Evolutionary conservation across 306 rosid species (phyloP), one percentile per base, ranked within the genome.

Genomic region (Corylus americana): DNA sequence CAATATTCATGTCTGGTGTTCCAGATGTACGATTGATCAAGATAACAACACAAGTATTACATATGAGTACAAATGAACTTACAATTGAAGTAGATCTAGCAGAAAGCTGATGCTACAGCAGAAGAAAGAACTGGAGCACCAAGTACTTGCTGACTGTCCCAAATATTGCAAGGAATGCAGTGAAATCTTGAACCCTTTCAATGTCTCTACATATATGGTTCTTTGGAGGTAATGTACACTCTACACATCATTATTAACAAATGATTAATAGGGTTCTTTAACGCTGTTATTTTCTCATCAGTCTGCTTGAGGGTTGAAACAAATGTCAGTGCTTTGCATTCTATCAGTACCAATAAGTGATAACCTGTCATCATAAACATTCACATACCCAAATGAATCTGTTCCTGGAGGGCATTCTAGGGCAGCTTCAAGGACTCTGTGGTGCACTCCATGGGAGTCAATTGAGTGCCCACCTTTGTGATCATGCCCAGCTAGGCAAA

Each of bases 381-480:
- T 90, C 20, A 86, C 82, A 79, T 87, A 80, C 54, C 98, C 99
- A 59, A 82, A 96, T 6, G 97, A 86, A 69, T 93, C 80, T 8
- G 80, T 84, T 11, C 92, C 99, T 2, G 96, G 92, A 77, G 98
- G 98, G 79, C 98, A 95, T 77, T 95, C 98, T 29, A 95, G 83
- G 70, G 98, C 92, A 31, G 98, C 99, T 90, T 95, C 99, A 57
- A 95, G 91, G 85, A 87, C 90, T 83, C 92, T 86, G 63, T 95
- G 99, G 73, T 91, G 94, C 29, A 95, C 74, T 76, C 99, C 99
- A 55, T 87, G 88, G 55, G 97, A 91, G 82, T 95, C 99, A 63
- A 89, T 70, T 0, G 90, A 73, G 85, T 88, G 84, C 18, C 99
- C 99, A 29, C 97, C 99, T 86, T 73, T 86, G 80, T 95, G 98